A percentile compares a stretch with the other conserved stretches of the same genome.
Evolutionary conservation across 345 rosid species (phyloP).

Genomic region (Ceriops decandra): DNA sequence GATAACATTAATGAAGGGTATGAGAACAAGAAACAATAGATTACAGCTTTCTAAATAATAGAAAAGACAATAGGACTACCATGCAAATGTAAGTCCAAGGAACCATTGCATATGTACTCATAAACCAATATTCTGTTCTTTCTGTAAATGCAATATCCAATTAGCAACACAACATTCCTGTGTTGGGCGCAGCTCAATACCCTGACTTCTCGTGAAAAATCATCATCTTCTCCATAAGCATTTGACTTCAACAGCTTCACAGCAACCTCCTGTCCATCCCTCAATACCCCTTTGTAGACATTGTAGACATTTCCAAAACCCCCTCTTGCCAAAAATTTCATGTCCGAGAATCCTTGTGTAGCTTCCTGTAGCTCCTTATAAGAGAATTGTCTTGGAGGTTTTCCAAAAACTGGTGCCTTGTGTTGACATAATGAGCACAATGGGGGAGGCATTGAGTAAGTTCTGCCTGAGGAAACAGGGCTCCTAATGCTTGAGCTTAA

Average conservation of each 20-base stretch:
- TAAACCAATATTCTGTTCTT: conserved; percentile 55
- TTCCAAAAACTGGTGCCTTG: conserved; percentile 62
- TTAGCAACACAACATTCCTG: conserved; percentile 64
- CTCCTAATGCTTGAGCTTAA: conserved; percentile 36
- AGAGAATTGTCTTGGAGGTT: conserved; percentile 61
- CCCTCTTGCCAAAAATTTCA: conserved; percentile 60
- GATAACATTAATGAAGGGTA: neutral
- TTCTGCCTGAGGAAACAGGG: conserved; percentile 49
- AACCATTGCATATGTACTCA: conserved; percentile 71
- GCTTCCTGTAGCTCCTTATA: conserved; percentile 54
- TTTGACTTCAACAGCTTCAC: conserved; percentile 52
- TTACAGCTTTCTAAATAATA: neutral
- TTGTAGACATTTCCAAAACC: conserved; percentile 57
- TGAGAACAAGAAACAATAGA: neutral
- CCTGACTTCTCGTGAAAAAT: conserved; percentile 66
- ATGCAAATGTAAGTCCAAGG: conserved; percentile 65
- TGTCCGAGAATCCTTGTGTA: conserved; percentile 54
- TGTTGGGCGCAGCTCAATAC: conserved; percentile 76
- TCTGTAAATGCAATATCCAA: conserved; percentile 56
- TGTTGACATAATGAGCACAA: conserved; percentile 69
- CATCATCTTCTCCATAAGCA: conserved; percentile 47
- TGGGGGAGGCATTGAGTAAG: conserved; percentile 65
- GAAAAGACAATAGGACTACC: conserved; percentile 32
- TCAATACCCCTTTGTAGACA: conserved; percentile 51
- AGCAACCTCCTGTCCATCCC: conserved; percentile 64